A percentile compares a stretch with the other conserved stretches of the same genome.
Evolutionary conservation across 306 rosid genomes (phyloP).

Genomic region (Medicago lupulina): DNA sequence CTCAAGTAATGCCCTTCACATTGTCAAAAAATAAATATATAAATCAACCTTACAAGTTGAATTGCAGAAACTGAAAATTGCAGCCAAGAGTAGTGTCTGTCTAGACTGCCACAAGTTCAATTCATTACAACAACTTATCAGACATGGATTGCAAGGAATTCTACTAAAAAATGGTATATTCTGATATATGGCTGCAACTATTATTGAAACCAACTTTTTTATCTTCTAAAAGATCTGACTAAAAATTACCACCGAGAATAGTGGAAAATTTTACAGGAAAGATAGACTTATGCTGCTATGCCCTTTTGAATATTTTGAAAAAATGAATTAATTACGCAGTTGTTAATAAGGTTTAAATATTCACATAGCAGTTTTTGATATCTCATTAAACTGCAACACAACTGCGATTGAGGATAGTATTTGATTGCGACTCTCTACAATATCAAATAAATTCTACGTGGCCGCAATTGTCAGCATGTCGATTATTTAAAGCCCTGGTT

Average conservation of each 20-base stretch:
- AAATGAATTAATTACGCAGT: too few relatives aligned
- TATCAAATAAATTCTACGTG: too few relatives aligned
- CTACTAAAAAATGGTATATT: background rate
- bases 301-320: too few relatives aligned
- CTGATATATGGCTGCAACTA: background rate
- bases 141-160: constrained; percentile 12
- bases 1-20: constrained; percentile 93
- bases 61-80: constrained; percentile 33
- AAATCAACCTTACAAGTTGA: constrained; percentile 29
- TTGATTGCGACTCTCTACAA: too few relatives aligned
- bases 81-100: constrained; percentile 15
- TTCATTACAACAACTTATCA: constrained; percentile 6
- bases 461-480: too few relatives aligned
- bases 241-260: too few relatives aligned
- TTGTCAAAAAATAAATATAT: constrained; percentile 32
- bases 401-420: background rate
- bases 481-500: too few relatives aligned
- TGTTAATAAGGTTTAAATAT: too few relatives aligned
- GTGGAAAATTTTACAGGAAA: background rate
- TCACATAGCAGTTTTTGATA: background rate
- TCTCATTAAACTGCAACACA: too few relatives aligned
- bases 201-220: background rate
- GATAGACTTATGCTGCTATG: background rate
- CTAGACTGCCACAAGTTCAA: background rate
- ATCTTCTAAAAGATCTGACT: constrained; percentile 14